Base-by-base conservation (phyloP, 148 eudicot genomes). In the Cornus kousa region DNA sequence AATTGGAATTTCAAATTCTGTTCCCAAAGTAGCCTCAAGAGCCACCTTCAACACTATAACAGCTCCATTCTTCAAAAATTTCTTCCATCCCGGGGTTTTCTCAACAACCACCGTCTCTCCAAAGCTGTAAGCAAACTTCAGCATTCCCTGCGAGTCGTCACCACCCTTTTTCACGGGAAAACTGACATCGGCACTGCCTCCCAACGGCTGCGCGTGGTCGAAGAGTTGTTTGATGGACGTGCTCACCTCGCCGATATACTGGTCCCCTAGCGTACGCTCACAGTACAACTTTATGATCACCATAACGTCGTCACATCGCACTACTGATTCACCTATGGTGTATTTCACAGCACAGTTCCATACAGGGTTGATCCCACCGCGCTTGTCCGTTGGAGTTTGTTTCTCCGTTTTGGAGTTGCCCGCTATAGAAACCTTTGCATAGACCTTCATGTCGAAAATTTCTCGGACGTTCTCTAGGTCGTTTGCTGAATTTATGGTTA, bases 361-460 rank as follows among this genome's bases (percentile, higher is more conserved):
- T 3, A 68, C 77, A 0, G 81, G 81, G 7, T 72, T 46, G 7
- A 22, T 48, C 37, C 73, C 71, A 9, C 72, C 72, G 28, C 43
- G 71, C 67, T 66, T 79, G 39, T 79, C 81, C 19, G 24, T 66
- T 2, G 76, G 71, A 19, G 77, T 79, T 48, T 71, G 35, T 28
- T 65, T 64, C 46, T 72, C 48, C 1, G 50, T 37, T 24, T 79
- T 46, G 20, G 65, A 60, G 71, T 64, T 20, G 24, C 76, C 72
- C 2, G 37, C 37, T 33, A 35, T 73, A 0, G 67, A 72, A 23
- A 79, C 65, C 72, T 32, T 31, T 7, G 77, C 81, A 13, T 79
- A 79, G 22, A 79, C 81, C 50, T 79, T 79, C 81, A 79, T 79
- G 32, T 79, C 66, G 81, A 72, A 73, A 31, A 79, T 0, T 48